phyloP scores from a whole-genome alignment of 129 eudicot genomes.

The Centella asiatica region DNA sequence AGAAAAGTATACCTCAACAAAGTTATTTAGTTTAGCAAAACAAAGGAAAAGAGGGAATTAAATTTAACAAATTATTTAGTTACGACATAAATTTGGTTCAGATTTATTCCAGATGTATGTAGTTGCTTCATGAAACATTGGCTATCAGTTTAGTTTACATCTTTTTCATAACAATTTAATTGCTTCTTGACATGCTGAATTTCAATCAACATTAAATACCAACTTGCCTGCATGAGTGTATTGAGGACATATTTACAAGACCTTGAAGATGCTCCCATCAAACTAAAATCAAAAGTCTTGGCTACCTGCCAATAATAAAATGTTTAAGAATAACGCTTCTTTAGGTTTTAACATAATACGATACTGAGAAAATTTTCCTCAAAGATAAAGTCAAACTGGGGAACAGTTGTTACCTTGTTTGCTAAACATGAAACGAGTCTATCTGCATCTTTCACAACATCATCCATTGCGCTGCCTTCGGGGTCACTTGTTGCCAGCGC shows the following conservation, averaged over 20 bases:
- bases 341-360: not conserved
- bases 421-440: slow-evolving; percentile 89
- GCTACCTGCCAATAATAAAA: slow-evolving; percentile 52
- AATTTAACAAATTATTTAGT: not conserved
- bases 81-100: not conserved
- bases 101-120: too few species aligned
- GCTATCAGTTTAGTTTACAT: not conserved
- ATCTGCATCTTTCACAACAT: slow-evolving; percentile 88
- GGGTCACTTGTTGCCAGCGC: slow-evolving; percentile 69
- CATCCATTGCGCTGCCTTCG: slow-evolving; percentile 72
- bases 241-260: slow-evolving; percentile 96
- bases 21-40: not conserved
- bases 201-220: too few species aligned
- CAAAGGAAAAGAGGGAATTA: not conserved
- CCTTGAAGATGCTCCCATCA: slow-evolving; percentile 90
- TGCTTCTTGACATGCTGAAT: not conserved
- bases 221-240: slow-evolving; percentile 89
- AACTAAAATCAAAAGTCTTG: slow-evolving; percentile 86
- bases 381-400: not conserved
- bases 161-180: not conserved
- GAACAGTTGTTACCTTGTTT: slow-evolving; percentile 46
- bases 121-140: too few species aligned
- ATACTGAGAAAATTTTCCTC: not conserved
- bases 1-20: slow-evolving; percentile 4
- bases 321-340: not conserved